Evolutionary conservation across 2,329 filamentous ascomycete species (phyloP), one percentile per base, ranked within the genome.

Genomic region (Rutstroemia sp.): DNA sequence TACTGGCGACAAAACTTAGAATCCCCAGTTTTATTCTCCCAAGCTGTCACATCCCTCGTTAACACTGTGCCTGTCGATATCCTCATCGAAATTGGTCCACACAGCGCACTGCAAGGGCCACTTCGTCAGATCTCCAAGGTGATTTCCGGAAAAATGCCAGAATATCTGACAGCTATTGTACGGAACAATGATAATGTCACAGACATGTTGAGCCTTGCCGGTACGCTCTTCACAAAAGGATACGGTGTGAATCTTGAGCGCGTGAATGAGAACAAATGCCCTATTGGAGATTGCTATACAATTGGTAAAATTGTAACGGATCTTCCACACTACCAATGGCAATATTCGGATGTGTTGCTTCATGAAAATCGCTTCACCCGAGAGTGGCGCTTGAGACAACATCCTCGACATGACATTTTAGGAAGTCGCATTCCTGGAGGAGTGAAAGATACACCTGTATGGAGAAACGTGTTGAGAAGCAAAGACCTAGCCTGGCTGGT

Each of bases 321-420:
- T 58, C 56, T 75, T 0, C 77, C 78, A 1, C 56, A 63, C 0
- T 81, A 80, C 56, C 70, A 73, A 0, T 80, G 77, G 75, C 74
- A 79, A 45, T 76, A 79, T 60, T 70, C 71, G 1, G 69, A 71
- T 25, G 56, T 61, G 0, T 78, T 79, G 61, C 81, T 78, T 78
- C 72, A 76, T 56, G 78, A 82, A 57, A 76, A 76, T 1, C 74
- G 77, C 47, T 64, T 76, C 2, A 75, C 75, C 17, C 62, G 65
- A 8, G 71, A 74, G 16, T 73, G 73, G 53, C 72, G 77, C 1
- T 73, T 74, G n/a, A 45, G 45, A 16, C 55, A 57, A 45, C 48
- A 56, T 5, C 67, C 69, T 1, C 59, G 67, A 2, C 74, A 73
- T 17, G 70, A 71, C 16, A 70, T 76, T 25, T 71, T 72, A 56